These are phyloP conservation scores for Mrakia hoshinonis DNA, from an alignment of 768 basidiomycete species.

Conservation along the genomic window DNA sequence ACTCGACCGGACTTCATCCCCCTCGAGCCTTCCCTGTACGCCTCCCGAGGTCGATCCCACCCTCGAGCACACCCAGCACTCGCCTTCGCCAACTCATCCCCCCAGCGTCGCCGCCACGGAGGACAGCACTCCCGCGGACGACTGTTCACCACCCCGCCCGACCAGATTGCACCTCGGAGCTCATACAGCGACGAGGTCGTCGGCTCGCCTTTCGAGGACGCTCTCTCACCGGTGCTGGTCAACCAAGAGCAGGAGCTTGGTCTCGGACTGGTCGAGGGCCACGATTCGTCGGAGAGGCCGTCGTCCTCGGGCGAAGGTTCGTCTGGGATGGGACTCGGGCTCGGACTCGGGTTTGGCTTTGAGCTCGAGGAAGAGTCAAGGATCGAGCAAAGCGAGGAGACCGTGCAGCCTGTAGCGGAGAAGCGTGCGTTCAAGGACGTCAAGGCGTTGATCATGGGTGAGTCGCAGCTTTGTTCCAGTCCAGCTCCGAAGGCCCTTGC, in stretches of 20 bases:
- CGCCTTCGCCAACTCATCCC: background rate
- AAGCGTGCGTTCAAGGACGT: background rate
- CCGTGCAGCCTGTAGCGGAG: background rate
- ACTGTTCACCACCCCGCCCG: background rate
- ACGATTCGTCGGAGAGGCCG: background rate
- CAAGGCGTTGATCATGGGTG: background rate
- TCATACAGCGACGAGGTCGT: background rate
- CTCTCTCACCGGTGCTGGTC: background rate
- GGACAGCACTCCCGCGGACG: background rate
- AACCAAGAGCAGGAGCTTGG: background rate
- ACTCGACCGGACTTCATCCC: background rate
- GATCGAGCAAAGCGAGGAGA: background rate
- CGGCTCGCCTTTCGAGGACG: background rate
- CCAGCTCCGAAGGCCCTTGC: too few species aligned
- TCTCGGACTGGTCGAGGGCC: background rate
- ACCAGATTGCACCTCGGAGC: background rate
- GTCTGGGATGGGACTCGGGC: background rate
- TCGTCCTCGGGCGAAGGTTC: background rate
- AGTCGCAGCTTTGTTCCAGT: background rate
- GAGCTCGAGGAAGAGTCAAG: background rate
- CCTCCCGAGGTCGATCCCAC: background rate
- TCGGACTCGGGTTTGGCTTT: background rate
- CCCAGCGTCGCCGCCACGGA: background rate
- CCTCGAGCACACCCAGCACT: background rate
- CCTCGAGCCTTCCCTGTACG: background rate